phyloP scores from a whole-genome alignment of 805 yeast genomes.

The Metschnikowia koreensis region DNA sequence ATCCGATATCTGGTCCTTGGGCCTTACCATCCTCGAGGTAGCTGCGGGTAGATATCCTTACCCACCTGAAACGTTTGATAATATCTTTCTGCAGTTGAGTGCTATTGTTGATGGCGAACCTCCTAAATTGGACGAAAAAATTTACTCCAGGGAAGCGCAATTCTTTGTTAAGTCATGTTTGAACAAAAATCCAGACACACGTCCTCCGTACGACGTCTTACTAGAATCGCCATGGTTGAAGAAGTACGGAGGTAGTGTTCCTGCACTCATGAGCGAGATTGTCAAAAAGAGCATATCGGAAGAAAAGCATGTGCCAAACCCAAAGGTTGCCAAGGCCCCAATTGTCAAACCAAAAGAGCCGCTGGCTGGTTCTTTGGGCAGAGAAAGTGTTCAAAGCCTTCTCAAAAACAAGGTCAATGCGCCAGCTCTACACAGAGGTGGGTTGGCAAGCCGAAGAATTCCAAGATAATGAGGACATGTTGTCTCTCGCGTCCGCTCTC shows the following conservation, averaged over 20 bases:
- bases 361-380: conserved; percentile 13
- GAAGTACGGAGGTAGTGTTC: conserved; percentile 41
- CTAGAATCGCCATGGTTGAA: conserved; percentile 82
- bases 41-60: conserved; percentile 94
- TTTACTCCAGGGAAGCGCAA: conserved; percentile 71
- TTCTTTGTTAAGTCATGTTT: conserved; percentile 76
- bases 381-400: conserved; percentile 39
- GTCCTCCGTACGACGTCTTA: conserved; percentile 79
- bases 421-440: conserved; percentile 46
- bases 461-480: conserved; percentile 8
- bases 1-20: conserved; percentile 94
- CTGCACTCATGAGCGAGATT: conserved; percentile 28
- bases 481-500: too few relatives aligned
- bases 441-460: conserved; percentile 24
- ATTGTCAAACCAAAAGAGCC: conserved; percentile 12
- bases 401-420: conserved; percentile 42
- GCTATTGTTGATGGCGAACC: conserved; percentile 68
- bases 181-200: conserved; percentile 71
- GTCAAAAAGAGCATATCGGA: conserved; percentile 23
- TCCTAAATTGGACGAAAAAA: conserved; percentile 22
- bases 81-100: conserved; percentile 86
- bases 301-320: conserved; percentile 8
- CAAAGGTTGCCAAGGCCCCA: conserved; percentile 18
- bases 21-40: conserved; percentile 80
- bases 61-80: conserved; percentile 88